Conservation (phyloP, 1,284 basidiomycete species). For the Exsudoporus floridanus region DNA sequence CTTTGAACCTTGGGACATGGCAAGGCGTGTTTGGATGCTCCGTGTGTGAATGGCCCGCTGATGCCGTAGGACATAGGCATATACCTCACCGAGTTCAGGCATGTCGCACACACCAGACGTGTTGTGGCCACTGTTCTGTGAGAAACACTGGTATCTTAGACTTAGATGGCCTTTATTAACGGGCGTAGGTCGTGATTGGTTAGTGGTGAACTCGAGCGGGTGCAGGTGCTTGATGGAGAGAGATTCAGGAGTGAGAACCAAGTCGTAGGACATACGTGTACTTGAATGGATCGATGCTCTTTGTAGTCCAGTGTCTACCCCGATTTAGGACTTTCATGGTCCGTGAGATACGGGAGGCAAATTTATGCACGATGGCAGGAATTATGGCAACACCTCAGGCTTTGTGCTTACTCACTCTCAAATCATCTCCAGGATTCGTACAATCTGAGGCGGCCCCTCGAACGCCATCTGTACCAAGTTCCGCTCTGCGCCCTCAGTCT, state of each 20-base stretch:
- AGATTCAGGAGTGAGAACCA: no score
- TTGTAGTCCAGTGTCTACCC: constrained; percentile 6
- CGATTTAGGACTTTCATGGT: constrained; percentile 21
- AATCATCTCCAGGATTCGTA: constrained; percentile 1
- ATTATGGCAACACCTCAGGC: not conserved
- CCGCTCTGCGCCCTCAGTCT: not conserved
- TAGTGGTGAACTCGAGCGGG: not conserved
- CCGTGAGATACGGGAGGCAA: constrained; percentile 28
- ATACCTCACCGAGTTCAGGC: constrained; percentile 81
- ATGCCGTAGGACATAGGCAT: constrained; percentile 51
- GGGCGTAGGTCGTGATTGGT: constrained; percentile 12
- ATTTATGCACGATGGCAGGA: constrained; percentile 21
- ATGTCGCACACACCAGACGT: constrained; percentile 60
- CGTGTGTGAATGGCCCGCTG: not conserved
- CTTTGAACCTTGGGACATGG: constrained; percentile 87
- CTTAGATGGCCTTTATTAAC: not conserved
- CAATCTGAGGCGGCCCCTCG: not conserved
- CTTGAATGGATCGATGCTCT: not conserved
- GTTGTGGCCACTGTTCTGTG: constrained; percentile 84
- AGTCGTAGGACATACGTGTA: no score
- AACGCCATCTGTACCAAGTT: not conserved
- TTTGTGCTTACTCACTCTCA: not conserved
- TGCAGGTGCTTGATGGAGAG: not conserved
- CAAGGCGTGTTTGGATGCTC: constrained; percentile 54
- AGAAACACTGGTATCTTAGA: constrained; percentile 25